A percentile compares a stretch with the other conserved stretches of the same genome.
Evolutionary conservation across 2,329 filamentous ascomycete genomes (phyloP).

Genomic region (Aspergillus pseudoviridinutans): DNA sequence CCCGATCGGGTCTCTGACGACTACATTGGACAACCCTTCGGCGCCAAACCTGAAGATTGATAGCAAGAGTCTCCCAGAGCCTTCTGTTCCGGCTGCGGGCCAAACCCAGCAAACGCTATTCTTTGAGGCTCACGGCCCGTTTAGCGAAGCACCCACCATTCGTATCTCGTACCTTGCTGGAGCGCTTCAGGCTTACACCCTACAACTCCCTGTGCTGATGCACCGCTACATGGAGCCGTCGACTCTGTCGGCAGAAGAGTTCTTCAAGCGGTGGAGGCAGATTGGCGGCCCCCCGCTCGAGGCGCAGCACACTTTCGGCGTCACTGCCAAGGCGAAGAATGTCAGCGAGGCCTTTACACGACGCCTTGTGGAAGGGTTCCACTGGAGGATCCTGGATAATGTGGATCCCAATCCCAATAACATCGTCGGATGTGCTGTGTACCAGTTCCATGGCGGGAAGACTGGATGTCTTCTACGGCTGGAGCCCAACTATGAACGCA

Average conservation of each 20-base stretch:
- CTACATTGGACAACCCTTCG: conserved; percentile 72
- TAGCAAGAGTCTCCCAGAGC: conserved; percentile 82
- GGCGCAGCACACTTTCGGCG: conserved; percentile 78
- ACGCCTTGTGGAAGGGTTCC: conserved; percentile 74
- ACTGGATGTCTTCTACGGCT: conserved; percentile 89
- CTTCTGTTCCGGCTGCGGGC: conserved; percentile 65
- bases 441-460: conserved; percentile 75
- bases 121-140: conserved; percentile 81
- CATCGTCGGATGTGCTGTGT: conserved; percentile 81
- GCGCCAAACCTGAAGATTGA: conserved; percentile 73
- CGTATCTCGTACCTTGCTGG: conserved; percentile 92
- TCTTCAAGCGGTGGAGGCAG: conserved; percentile 99
- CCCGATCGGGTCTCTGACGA: conserved; percentile 85
- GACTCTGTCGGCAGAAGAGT: conserved; percentile 81
- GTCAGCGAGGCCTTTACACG: conserved; percentile 69
- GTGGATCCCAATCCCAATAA: conserved; percentile 94
- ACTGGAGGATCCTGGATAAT: conserved; percentile 78
- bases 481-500: conserved; percentile 88
- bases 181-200: conserved; percentile 83
- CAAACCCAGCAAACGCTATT: conserved; percentile 93
- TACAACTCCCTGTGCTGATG: conserved; percentile 81
- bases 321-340: conserved; percentile 58
- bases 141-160: conserved; percentile 78
- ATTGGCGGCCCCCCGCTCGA: conserved; percentile 87
- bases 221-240: conserved; percentile 98